Evolutionary conservation across 208 protist species (phyloP).

Genomic region (Leptomonas pyrrhocoris): DNA sequence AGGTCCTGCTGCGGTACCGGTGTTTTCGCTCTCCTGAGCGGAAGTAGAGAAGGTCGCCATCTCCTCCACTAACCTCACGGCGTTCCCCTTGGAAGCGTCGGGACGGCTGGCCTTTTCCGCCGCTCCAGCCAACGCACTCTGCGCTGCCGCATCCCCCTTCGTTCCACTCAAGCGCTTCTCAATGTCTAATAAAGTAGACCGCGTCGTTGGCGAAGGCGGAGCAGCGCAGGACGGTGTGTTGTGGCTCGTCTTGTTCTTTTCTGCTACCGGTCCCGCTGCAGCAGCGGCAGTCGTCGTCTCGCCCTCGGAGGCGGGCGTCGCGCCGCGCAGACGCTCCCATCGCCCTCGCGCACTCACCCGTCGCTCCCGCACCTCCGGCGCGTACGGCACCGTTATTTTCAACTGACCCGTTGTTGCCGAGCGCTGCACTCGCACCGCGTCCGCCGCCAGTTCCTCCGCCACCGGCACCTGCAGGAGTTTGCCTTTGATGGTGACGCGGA

Average conservation of each 20-base stretch:
- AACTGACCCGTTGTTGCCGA: slow-evolving; percentile 81
- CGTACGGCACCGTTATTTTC: slow-evolving; percentile 79
- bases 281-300: neutral
- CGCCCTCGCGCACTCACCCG: slow-evolving; percentile 17
- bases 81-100: neutral
- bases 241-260: neutral
- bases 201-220: neutral
- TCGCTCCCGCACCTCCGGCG: slow-evolving; percentile 46
- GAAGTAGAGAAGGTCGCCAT: neutral
- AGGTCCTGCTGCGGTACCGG: too few species aligned
- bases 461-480: slow-evolving; percentile 94
- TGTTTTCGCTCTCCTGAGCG: neutral
- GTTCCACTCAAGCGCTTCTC: slow-evolving; percentile 15
- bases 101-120: neutral
- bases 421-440: slow-evolving; percentile 71
- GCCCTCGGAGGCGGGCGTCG: neutral
- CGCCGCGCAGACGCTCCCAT: slow-evolving; percentile 2
- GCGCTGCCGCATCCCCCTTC: neutral
- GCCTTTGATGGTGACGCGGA: slow-evolving; percentile 92
- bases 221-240: neutral
- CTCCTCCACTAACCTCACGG: neutral
- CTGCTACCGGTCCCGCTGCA: neutral
- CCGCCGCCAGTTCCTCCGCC: slow-evolving; percentile 78
- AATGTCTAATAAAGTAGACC: slow-evolving; percentile 29
- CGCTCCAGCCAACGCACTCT: neutral